A percentile compares a stretch with the other conserved stretches of the same genome.
Conservation (phyloP, 192 early-diverging fungal species). For the Linnemannia schmuckeri region DNA sequence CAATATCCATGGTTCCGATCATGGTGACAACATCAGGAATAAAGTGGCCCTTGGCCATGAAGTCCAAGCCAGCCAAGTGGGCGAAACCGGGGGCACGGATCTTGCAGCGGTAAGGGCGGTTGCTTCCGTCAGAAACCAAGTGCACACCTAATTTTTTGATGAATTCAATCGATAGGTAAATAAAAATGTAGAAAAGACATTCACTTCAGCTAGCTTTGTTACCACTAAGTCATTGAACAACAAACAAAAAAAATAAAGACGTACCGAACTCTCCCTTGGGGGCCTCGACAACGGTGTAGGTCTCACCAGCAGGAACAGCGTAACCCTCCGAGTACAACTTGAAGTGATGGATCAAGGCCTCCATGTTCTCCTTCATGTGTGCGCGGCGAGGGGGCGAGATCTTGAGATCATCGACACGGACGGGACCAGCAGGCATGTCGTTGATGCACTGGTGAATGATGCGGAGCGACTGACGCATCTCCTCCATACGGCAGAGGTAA, state of each 20-base stretch:
- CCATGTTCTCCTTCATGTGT: constrained; percentile 99
- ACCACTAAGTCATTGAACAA: not conserved
- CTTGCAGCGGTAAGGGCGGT: constrained; percentile 97
- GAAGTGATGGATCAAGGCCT: constrained; percentile 99
- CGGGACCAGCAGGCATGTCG: constrained; percentile 93
- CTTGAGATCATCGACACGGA: constrained; percentile 98
- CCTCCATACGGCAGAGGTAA: constrained; percentile 97
- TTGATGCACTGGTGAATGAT: constrained; percentile 98
- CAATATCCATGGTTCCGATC: constrained; percentile 98
- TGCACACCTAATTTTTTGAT: constrained; percentile 66
- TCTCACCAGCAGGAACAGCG: constrained; percentile 96
- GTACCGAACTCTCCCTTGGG: constrained; percentile 98
- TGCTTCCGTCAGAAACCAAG: constrained; percentile 93
- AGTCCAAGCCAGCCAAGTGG: constrained; percentile 91
- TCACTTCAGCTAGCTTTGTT: not conserved
- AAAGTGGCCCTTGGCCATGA: constrained; percentile 91
- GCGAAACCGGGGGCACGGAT: constrained; percentile 97
- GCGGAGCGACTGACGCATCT: constrained; percentile 97
- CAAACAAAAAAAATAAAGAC: not conserved
- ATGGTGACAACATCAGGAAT: constrained; percentile 97
- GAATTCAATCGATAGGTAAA: not conserved
- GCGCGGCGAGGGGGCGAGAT: constrained; percentile 93
- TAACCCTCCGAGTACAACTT: constrained; percentile 99
- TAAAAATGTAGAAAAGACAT: not conserved
- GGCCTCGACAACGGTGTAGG: constrained; percentile 97